Evolutionary conservation across 768 basidiomycete species (phyloP), one percentile per base, ranked within the genome.

Genomic region (Mycena alexandri): DNA sequence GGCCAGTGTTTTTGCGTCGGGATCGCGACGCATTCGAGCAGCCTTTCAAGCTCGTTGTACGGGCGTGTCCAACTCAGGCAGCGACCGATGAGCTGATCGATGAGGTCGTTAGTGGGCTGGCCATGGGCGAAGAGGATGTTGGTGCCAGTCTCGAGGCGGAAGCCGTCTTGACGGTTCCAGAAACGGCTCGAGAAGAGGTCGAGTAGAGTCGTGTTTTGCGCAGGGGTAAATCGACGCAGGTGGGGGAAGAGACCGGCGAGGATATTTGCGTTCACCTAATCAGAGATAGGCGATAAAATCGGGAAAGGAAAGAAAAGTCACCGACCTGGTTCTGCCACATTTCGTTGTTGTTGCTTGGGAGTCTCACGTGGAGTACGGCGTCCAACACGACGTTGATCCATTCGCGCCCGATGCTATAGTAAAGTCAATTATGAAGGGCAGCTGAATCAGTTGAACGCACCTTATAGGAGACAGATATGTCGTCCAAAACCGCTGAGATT

Each of bases 291-390:
- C 21, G 8, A 21, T 22, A 3, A 17, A n/a, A 52, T 34, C 4
- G 8, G 29, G 2, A 42, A n/a, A 14, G n/a, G n/a, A 42, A 22
- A 24, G 6, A 29, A 6, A 29, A 29, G 3, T 29, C 6, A 29
- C 52, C 12, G 21, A 70, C 69, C 43, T 71, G 70, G 57, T 67
- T 44, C 34, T 68, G 65, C 70, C 48, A 64, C 56, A 71, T 61
- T 1, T 6, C n/a, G 22, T 51, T 22, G n/a, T 22, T 46, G 46
- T 41, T n/a, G 25, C 46, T 57, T 1, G 66, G 70, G 7, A 71
- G 57, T 17, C 66, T 33, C 11, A 56, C 55, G 44, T 71, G 25
- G 29, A 68, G 50, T 16, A 71, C 47, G 17, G 66, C 51, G n/a
- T 71, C 70, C 1, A 71, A 22, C 12, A 68, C 62, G 2, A 68